Base-by-base conservation (phyloP, 1,284 basidiomycete species). In the Ustilago crameri region DNA sequence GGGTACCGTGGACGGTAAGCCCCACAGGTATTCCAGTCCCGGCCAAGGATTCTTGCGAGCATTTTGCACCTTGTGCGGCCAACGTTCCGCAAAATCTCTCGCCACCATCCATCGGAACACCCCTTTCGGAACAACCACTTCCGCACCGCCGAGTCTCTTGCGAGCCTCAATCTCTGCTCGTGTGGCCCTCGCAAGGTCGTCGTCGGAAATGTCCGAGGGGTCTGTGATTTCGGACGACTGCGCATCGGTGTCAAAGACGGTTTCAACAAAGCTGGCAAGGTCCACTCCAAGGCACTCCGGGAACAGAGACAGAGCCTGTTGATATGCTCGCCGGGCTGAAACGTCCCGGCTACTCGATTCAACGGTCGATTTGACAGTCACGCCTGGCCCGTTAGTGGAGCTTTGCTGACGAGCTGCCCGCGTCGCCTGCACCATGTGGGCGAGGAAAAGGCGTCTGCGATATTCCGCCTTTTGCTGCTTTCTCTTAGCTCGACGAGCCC, bases 101-200 rank as follows among this genome's bases (percentile, higher is more conserved):
- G 58, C 64, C 1, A 67, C 64, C 64, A 67, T 67, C 64, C 64
- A 67, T n/a, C 58, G 58, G 45, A 43, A 67, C 12, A 67, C 54
- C 3, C 58, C 64, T 37, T 51, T 50, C 2, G 64, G 58, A 41
- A 67, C 54, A 20, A 51, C n/a, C 8, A 53, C 51, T 10, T 61
- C 58, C 8, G 58, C 53, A 7, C 64, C 64, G 7, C 24, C 42
- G 8, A 61, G 37, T 27, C 34, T 42, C 38, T 51, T 52, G 32
- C 64, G 49, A 8, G 24, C 47, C 20, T 61, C 53, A 42, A 67
- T 67, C 43, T 67, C 58, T 1, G 17, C 38, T 20, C 24, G 40
- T 3, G 58, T 67, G 2, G 54, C 57, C 15, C 41, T 30, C 9
- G 64, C 57, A 0, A 61, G 51, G 10, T 67, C 64, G 18, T 57